These are phyloP conservation scores for Triadica sebifera DNA, from an alignment of 345 rosid species.

Conservation along the genomic window DNA sequence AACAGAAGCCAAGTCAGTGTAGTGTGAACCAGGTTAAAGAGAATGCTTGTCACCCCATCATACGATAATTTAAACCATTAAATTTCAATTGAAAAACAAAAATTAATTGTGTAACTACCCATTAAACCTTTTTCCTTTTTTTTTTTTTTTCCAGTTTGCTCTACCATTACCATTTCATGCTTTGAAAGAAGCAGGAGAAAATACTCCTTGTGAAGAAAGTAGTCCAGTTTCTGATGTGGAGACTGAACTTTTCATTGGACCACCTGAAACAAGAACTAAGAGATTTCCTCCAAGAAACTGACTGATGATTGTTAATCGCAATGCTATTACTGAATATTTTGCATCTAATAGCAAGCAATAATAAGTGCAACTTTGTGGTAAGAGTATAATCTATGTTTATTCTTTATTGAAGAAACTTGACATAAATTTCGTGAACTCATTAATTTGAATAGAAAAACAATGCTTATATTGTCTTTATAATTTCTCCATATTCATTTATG, in stretches of 20 bases:
- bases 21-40: neutral
- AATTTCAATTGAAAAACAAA: neutral
- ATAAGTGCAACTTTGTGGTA: neutral
- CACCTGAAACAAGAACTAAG: slow-evolving; percentile 52
- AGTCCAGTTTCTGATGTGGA: slow-evolving; percentile 75
- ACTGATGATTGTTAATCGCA: neutral
- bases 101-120: neutral
- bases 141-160: neutral
- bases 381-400: neutral
- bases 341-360: neutral
- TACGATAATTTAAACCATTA: neutral
- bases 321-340: neutral
- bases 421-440: neutral
- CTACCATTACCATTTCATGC: neutral
- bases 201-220: slow-evolving; percentile 28
- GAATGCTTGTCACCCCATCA: neutral
- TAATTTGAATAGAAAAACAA: neutral
- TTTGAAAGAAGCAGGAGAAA: neutral
- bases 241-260: slow-evolving; percentile 83
- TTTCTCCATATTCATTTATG: no score
- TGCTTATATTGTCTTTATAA: neutral
- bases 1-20: neutral
- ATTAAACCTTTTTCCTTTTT: neutral
- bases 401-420: neutral
- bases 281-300: slow-evolving; percentile 14